These are phyloP conservation scores for Knoxdaviesia capensis DNA, from an alignment of 2,329 filamentous ascomycete species.

Conservation along the genomic window DNA sequence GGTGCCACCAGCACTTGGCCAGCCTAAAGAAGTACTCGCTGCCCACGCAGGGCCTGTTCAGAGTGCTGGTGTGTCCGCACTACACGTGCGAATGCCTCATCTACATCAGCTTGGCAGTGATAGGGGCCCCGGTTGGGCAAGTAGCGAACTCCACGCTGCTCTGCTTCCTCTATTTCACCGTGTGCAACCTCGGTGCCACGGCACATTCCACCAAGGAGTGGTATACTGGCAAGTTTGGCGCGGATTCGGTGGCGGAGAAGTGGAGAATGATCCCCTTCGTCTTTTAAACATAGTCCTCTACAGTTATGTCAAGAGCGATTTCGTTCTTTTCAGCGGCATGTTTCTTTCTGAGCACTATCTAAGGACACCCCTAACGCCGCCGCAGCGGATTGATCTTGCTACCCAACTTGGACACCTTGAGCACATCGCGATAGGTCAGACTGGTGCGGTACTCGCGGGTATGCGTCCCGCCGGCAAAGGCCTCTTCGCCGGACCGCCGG, in stretches of 20 bases:
- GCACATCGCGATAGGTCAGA: slow-evolving; percentile 69
- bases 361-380: slow-evolving; percentile 18
- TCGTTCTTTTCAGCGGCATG: neutral
- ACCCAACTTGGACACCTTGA: slow-evolving; percentile 58
- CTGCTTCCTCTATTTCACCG: slow-evolving; percentile 52
- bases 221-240: slow-evolving; percentile 60
- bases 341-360: slow-evolving; percentile 14
- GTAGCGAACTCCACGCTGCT: slow-evolving; percentile 54
- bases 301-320: neutral
- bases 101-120: slow-evolving; percentile 58
- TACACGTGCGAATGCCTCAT: slow-evolving; percentile 78
- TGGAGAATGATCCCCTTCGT: slow-evolving; percentile 63
- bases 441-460: slow-evolving; percentile 43
- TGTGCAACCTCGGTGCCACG: slow-evolving; percentile 62
- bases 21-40: slow-evolving; percentile 66
- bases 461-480: slow-evolving; percentile 30
- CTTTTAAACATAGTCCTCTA: slow-evolving; percentile 21
- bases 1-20: slow-evolving; percentile 50
- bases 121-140: slow-evolving; percentile 47
- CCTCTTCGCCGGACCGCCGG: slow-evolving; percentile 18
- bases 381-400: slow-evolving; percentile 27
- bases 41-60: slow-evolving; percentile 54
- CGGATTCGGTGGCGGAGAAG: slow-evolving; percentile 35
- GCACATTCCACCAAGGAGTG: slow-evolving; percentile 59
- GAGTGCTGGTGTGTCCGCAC: slow-evolving; percentile 60